Percentiles rank a stretch among this genome's conserved stretches.
Evolutionary conservation across 2,329 filamentous ascomycete species (phyloP).

Genomic region (Zasmidium angulare): DNA sequence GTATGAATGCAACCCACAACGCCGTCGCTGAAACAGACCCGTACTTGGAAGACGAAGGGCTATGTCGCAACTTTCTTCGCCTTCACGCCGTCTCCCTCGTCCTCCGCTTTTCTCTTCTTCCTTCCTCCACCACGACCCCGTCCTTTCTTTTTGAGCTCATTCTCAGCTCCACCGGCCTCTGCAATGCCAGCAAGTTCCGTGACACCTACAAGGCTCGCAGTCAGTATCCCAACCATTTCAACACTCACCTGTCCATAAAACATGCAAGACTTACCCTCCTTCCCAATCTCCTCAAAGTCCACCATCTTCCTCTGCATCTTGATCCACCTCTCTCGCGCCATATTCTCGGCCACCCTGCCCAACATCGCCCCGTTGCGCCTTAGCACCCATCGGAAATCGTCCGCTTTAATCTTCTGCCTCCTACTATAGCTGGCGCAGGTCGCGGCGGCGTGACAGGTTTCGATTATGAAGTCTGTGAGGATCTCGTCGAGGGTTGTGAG

Average conservation of each 20-base stretch:
- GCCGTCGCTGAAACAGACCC: slow-evolving; percentile 13
- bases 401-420: slow-evolving; percentile 95
- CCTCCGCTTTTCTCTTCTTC: slow-evolving; percentile 29
- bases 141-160: slow-evolving; percentile 39
- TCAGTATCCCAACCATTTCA: no score
- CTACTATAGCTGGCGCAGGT: slow-evolving; percentile 81
- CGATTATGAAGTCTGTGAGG: slow-evolving; percentile 93
- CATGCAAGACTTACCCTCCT: slow-evolving; percentile 33
- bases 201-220: slow-evolving; percentile 14
- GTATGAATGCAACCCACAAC: slow-evolving; percentile 8
- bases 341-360: slow-evolving; percentile 83
- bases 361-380: slow-evolving; percentile 81
- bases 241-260: background rate
- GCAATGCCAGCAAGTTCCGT: slow-evolving; percentile 54
- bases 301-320: slow-evolving; percentile 79
- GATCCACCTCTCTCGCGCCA: slow-evolving; percentile 83
- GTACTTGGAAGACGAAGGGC: background rate
- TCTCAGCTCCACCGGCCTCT: slow-evolving; percentile 55
- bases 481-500: slow-evolving; percentile 90
- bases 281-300: slow-evolving; percentile 64
- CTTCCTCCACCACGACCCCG: slow-evolving; percentile 31
- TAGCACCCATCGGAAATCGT: slow-evolving; percentile 95
- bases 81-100: slow-evolving; percentile 10
- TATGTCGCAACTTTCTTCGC: slow-evolving; percentile 3
- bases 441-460: slow-evolving; percentile 86